Conservation (phyloP, 2,329 filamentous ascomycete species). For the Cercospora beticola region DNA sequence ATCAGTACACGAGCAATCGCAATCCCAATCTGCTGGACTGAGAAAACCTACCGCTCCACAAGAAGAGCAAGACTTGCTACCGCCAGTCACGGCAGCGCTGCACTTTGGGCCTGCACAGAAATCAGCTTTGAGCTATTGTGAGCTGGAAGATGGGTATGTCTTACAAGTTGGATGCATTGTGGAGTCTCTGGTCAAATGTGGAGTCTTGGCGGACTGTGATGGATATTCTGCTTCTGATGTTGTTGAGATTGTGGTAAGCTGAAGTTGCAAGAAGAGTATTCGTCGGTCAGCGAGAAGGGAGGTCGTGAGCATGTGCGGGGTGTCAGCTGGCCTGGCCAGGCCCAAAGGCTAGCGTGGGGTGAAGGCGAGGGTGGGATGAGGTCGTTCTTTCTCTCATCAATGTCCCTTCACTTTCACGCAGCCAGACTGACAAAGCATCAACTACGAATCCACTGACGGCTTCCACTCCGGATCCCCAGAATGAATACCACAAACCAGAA, state of each 20-base stretch:
- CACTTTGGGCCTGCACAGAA: slow-evolving; percentile 35
- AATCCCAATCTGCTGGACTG: too few species aligned
- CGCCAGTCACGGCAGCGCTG: slow-evolving; percentile 29
- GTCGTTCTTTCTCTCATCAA: neutral
- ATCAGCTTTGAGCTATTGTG: neutral
- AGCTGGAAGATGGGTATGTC: neutral
- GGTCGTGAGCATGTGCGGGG: neutral
- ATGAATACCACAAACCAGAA: neutral
- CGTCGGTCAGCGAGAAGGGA: neutral
- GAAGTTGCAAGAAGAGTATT: neutral
- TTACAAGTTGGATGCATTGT: slow-evolving; percentile 27
- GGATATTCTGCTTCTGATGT: neutral
- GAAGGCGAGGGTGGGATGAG: neutral
- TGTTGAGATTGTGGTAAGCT: neutral
- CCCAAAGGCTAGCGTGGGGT: neutral
- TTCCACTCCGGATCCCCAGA: neutral
- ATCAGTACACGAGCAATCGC: neutral
- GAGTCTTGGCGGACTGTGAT: slow-evolving; percentile 2
- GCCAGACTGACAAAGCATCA: too few species aligned
- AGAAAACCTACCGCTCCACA: slow-evolving; percentile 38
- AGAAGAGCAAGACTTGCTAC: slow-evolving; percentile 37
- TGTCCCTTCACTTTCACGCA: neutral
- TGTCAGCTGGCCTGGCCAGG: neutral
- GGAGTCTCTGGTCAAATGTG: neutral
- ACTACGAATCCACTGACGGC: too few species aligned